Conservation (phyloP, 257 asterid species). For the Mitragyna speciosa region DNA sequence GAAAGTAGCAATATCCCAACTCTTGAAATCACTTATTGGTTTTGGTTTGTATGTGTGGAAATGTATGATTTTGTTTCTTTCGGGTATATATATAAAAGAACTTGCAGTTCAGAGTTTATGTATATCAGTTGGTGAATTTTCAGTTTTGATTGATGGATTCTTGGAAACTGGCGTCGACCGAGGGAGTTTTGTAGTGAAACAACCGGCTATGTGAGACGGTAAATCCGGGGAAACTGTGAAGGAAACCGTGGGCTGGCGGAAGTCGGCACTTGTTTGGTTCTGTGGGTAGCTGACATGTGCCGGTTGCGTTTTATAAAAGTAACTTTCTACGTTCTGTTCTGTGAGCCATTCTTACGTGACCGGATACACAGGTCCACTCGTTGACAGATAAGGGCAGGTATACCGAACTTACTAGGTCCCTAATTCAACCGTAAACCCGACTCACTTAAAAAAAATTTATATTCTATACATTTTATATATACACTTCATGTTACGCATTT, state of each 20-base stretch:
- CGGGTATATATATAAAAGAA: not conserved
- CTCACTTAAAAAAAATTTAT: too few species aligned
- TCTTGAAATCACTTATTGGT: not conserved
- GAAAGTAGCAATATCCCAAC: not conserved
- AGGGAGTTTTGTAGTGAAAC: constrained; percentile 8
- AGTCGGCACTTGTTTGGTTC: not conserved
- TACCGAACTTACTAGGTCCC: too few species aligned
- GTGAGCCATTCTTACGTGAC: too few species aligned
- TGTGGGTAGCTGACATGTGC: constrained; percentile 12
- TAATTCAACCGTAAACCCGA: too few species aligned
- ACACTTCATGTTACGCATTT: too few species aligned
- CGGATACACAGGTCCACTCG: too few species aligned
- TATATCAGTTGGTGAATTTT: not conserved
- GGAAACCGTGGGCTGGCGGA: constrained; percentile 20
- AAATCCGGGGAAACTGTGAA: not conserved
- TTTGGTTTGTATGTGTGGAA: too few species aligned
- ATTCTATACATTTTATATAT: too few species aligned
- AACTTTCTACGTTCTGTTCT: too few species aligned
- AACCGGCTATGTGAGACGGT: constrained; percentile 23
- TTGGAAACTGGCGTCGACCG: constrained; percentile 8
- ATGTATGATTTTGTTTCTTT: not conserved
- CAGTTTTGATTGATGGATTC: constrained; percentile 23
- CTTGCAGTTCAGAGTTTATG: not conserved
- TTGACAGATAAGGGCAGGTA: too few species aligned
- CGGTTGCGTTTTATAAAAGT: constrained; percentile 13